Percentiles rank a stretch among this genome's conserved stretches.
Evolutionary conservation across 2,329 filamentous ascomycete genomes (phyloP).

Genomic region (Ampelomyces quisqualis): DNA sequence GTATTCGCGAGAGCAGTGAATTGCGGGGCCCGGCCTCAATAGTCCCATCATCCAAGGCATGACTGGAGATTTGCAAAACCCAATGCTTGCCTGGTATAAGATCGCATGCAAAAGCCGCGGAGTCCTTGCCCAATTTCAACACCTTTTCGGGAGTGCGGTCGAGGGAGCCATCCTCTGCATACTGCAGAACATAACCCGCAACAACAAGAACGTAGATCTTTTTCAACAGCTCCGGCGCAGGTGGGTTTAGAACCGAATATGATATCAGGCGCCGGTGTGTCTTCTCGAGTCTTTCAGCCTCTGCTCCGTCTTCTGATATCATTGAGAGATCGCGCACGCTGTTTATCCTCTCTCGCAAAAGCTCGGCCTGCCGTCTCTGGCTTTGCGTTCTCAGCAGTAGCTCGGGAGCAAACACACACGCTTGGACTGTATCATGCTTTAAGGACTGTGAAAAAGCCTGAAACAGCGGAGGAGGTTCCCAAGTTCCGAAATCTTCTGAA

Average conservation of each 20-base stretch:
- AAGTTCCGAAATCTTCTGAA: conserved; percentile 40
- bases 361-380: conserved; percentile 55
- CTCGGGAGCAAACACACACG: conserved; percentile 68
- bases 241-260: conserved; percentile 46
- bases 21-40: conserved; percentile 48
- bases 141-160: conserved; percentile 74
- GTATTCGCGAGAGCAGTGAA: conserved; percentile 66
- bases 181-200: conserved; percentile 73
- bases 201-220: conserved; percentile 73
- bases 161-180: conserved; percentile 67
- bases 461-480: conserved; percentile 69
- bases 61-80: conserved; percentile 73
- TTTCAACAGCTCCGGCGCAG: conserved; percentile 64
- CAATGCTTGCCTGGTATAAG: conserved; percentile 77
- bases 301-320: conserved; percentile 30
- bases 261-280: conserved; percentile 48
- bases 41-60: conserved; percentile 60
- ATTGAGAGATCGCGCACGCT: conserved; percentile 37
- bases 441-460: conserved; percentile 84
- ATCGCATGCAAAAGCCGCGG: conserved; percentile 78
- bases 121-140: conserved; percentile 69
- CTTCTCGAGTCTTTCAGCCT: conserved; percentile 39
- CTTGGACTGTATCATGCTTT: conserved; percentile 69
- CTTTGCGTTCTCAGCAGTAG: conserved; percentile 61
- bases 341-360: conserved; percentile 42